Base-by-base conservation (phyloP, 768 basidiomycete genomes). In the Termitomyces sp. region DNA sequence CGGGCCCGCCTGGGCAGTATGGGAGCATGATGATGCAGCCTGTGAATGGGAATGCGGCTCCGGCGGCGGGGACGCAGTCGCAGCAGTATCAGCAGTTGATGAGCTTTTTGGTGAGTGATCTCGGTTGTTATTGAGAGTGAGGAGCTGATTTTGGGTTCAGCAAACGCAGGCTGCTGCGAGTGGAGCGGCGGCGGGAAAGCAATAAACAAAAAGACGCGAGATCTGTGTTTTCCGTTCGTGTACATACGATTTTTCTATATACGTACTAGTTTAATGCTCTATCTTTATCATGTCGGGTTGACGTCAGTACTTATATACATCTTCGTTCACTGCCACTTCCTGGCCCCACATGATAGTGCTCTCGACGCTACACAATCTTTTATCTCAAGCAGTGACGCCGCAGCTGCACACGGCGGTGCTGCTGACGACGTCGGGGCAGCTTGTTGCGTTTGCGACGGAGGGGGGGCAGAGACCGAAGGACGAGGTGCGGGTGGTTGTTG, bases 341-440 rank as follows among this genome's bases (percentile, higher is more conserved):
- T n/a, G n/a, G n/a, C n/a, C n/a, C n/a, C n/a, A n/a, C 44, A 92
- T 92, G 90, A 80, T 92, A 45, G 81, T 86, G 64, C 80, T 92
- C 36, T 81, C 86, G 34, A 79, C 82, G 37, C 75, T 92, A 24
- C 87, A 89, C 68, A 80, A 76, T 40, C 76, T 88, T 37, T 82
- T 92, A 27, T 74, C 81, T 27, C 84, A 88, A 66, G 71, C 88
- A 5, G 76, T 92, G 34, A 74, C 79, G 3, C 84, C 86, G 0
- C 70, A 76, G 32, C 69, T 91, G 57, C 91, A 92, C 66, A 90
- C 88, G 0, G 88, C 84, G 2, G 78, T 85, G 42, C 76, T 92
- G 32, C 74, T 91, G 57, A 90, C 88, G 14, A 83, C 88, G 5
- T 74, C 85, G n/a, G 91, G 91, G 14, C 85, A 90, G 62, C 75